Base-by-base conservation (phyloP, 2,329 filamentous ascomycete species). In the Reticulascus tulasneorum region DNA sequence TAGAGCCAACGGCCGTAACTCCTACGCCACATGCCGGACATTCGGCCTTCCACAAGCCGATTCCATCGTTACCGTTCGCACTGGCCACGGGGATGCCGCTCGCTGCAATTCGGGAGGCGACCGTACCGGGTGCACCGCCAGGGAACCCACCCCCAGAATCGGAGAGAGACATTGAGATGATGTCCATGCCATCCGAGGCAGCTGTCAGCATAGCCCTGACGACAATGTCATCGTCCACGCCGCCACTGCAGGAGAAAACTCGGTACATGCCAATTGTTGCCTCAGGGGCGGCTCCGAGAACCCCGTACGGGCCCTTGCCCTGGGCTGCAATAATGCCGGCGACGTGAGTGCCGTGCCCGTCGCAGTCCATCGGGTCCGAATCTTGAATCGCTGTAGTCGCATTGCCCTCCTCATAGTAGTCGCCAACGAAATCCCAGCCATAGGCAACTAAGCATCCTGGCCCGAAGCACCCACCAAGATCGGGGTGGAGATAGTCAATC, bases 401-500 rank as follows among this genome's bases (percentile, higher is more conserved):
- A 28, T 28, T 8, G 37, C 38, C 2, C 20, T 22, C 7, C 29
- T 28, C 12, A 40, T 17, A 57, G 27, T 59, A 54, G 37, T 71
- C 64, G 3, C 66, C 69, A 6, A 66, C 58, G 34, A 73, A 58
- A 37, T 73, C 69, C 39, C 63, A 66, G 2, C 72, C 71, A 36
- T 60, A 62, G 9, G 59, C 56, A 11, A 76, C 60, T 16, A 71
- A 56, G 45, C 61, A 73, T 0, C 68, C 69, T 5, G 59, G 47
- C 2, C 72, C 72, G 42, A 73, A 75, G 33, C 70, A 67, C 4
- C 69, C 69, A 12, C 72, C 72, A 2, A 75, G 60, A n/a, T 67
- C 66, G 9, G 69, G 67, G 40, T 71, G 70, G 9, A 48, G 58
- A 47, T 73, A 73, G 47, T 75, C 71, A n/a, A n/a, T n/a, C n/a